Evolutionary conservation across 1,139 yeast species (phyloP).

Genomic region (Yamadazyma taylorii): DNA sequence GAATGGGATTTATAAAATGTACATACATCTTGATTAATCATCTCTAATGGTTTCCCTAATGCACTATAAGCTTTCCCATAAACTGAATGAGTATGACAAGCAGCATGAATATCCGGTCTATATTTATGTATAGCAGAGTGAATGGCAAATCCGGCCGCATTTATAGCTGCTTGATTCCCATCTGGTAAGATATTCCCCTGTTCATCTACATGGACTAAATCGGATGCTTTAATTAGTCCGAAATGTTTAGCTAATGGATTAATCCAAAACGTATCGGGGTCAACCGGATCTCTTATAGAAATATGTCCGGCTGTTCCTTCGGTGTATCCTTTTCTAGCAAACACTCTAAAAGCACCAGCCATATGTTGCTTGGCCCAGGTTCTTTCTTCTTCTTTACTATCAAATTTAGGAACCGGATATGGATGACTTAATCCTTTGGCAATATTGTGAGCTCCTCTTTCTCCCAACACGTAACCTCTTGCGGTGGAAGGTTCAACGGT

Average conservation of each 20-base stretch:
- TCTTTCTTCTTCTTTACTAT: conserved; percentile 51
- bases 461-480: conserved; percentile 62
- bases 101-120: conserved; percentile 78
- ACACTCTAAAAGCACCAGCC: conserved; percentile 81
- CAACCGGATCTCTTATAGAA: conserved; percentile 74
- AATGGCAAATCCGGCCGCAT: conserved; percentile 80
- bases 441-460: conserved; percentile 57
- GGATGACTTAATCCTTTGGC: conserved; percentile 52
- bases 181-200: conserved; percentile 65
- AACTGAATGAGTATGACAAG: conserved; percentile 77
- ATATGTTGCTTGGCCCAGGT: conserved; percentile 68
- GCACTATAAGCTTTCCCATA: conserved; percentile 76
- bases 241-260: conserved; percentile 76
- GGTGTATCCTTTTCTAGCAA: conserved; percentile 71
- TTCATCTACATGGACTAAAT: conserved; percentile 75
- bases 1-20: conserved; percentile 63
- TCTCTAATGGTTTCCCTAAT: conserved; percentile 69
- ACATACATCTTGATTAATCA: conserved; percentile 81
- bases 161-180: conserved; percentile 65
- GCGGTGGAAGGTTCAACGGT: conserved; percentile 22
- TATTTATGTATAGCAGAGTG: conserved; percentile 77
- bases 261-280: conserved; percentile 73
- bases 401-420: conserved; percentile 51
- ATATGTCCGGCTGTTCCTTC: conserved; percentile 85
- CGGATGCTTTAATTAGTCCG: conserved; percentile 65